Base-by-base conservation (phyloP, 192 early-diverging fungal species). In the Irineochytrium annulatum region DNA sequence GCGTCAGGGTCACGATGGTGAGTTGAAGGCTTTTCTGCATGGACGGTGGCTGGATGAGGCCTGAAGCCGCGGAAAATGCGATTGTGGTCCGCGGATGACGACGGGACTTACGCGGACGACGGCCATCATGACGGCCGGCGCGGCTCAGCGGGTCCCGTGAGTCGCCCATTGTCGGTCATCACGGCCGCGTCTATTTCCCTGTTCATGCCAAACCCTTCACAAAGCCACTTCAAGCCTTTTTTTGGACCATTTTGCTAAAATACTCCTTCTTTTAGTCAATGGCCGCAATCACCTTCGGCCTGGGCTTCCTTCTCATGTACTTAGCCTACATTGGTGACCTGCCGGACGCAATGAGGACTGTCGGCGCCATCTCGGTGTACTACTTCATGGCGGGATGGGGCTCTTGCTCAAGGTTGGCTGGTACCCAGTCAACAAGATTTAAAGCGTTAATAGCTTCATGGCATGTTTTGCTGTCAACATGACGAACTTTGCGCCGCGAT, bases 331-430 rank as follows among this genome's bases (percentile, higher is more conserved):
- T 35, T 43, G 56, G 31, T 20, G 8, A 14, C 20, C n/a, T 58
- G 0, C 22, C 56, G 8, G 33, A 17, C 13, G 8, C 8, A 1
- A 33, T 58, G 14, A 28, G 5, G 34, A n/a, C 34, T 3, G 35
- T 58, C 28, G 55, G 61, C 8, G 64, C 48, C 24, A 53, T 62
- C 34, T 56, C 52, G 41, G 24, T 55, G 41, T 68, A 65, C 34
- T 68, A 68, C 27, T 60, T 68, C 37, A 2, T 65, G 13, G 55
- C 43, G 2, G 63, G 63, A 17, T 46, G 45, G 30, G 63, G 63
- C 30, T 28, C 44, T 16, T 58, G 56, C 43, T 33, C 56, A 13
- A 37, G 53, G 53, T 55, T 16, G 13, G 32, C 16, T 31, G 24
- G 13, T n/a, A 27, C 20, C 5, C 53, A n/a, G 27, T 16, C 53